phyloP scores from a whole-genome alignment of 2,329 filamentous ascomycete genomes.

The Nothophoma quercina region DNA sequence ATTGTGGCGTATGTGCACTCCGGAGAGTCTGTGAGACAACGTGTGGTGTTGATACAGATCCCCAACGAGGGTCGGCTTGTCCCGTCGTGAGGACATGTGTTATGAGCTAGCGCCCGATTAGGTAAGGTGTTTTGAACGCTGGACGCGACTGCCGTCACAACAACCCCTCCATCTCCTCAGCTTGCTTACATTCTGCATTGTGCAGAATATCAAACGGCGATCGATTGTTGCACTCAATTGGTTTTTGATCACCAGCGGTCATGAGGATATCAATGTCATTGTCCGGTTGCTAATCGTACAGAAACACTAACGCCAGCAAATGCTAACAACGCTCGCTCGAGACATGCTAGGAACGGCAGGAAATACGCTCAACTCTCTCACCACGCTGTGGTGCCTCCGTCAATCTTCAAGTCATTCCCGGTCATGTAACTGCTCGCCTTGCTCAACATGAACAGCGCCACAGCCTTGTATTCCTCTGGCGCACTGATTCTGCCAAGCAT shows the following conservation, averaged over 20 bases:
- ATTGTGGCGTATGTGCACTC: slow-evolving; percentile 32
- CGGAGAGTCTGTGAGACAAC: slow-evolving; percentile 23
- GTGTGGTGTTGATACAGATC: slow-evolving; percentile 26
- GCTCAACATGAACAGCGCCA: slow-evolving; percentile 45
- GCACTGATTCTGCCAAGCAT: slow-evolving; percentile 67
- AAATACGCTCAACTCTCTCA: slow-evolving; percentile 15
- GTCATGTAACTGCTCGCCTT: slow-evolving; percentile 49
- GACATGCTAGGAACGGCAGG: too few species aligned
- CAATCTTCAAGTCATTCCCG: slow-evolving; percentile 43
- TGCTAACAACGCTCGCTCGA: not conserved
- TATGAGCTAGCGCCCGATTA: slow-evolving; percentile 31
- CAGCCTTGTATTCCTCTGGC: slow-evolving; percentile 48
- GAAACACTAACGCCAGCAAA: not conserved
- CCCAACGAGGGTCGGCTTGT: slow-evolving; percentile 5
- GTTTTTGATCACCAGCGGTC: too few species aligned
- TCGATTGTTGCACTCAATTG: too few species aligned
- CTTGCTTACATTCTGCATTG: too few species aligned
- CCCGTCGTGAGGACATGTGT: slow-evolving; percentile 44
- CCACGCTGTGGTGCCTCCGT: slow-evolving; percentile 48
- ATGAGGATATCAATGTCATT: too few species aligned
- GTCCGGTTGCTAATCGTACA: not conserved
- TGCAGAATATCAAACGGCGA: too few species aligned
- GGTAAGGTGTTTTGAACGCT: slow-evolving; percentile 17
- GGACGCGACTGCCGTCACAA: not conserved
- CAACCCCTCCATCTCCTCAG: not conserved